Conservation (phyloP, 805 yeast genomes). For the Nadsonia fulvescens region DNA sequence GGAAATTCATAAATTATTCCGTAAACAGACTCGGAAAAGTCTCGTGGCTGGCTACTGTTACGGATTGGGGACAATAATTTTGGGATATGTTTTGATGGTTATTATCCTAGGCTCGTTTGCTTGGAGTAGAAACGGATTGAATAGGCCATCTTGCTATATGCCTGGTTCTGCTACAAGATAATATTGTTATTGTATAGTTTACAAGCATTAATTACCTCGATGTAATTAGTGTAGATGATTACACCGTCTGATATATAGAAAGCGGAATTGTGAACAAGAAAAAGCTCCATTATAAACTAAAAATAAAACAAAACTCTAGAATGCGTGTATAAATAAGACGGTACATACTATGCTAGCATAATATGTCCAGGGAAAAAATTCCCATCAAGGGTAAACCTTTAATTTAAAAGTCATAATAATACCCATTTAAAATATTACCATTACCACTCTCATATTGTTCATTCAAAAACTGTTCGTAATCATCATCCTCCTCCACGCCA, state of each 20-base stretch:
- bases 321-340: conserved; percentile 4
- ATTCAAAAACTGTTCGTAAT: conserved; percentile 2
- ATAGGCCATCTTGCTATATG: conserved; percentile 16
- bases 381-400: no score
- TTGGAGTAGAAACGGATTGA: conserved; percentile 35
- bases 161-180: conserved; percentile 17
- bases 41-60: conserved; percentile 29
- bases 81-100: conserved; percentile 32
- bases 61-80: conserved; percentile 27
- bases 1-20: conserved; percentile 36
- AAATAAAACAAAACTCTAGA: no score
- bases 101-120: conserved; percentile 52
- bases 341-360: conserved; percentile 6
- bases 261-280: no score
- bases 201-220: not conserved
- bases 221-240: conserved; percentile 1
- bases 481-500: conserved; percentile 3
- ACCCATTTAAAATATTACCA: not conserved
- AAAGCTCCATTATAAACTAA: no score
- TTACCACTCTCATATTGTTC: conserved; percentile 1
- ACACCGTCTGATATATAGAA: no score
- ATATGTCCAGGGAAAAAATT: no score
- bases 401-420: no score
- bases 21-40: no score
- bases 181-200: not conserved